Evolutionary conservation across 2,329 filamentous ascomycete species (phyloP).

Genomic region (Intubia oerlemansii): DNA sequence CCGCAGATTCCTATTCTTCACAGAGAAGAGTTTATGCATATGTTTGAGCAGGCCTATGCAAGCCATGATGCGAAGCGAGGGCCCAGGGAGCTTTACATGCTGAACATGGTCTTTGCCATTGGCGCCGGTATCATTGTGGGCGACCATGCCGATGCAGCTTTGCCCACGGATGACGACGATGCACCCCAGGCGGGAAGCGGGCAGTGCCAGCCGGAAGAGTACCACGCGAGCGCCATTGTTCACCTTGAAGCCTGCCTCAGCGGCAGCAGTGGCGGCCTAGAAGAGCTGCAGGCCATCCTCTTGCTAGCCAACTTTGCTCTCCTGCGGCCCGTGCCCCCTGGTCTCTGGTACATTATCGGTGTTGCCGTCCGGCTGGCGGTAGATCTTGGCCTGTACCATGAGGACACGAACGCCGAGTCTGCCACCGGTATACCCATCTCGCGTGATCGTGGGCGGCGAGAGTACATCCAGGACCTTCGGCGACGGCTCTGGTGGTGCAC

Average conservation of each 20-base stretch:
- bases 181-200: conserved; percentile 6
- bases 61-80: conserved; percentile 44
- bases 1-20: conserved; percentile 90
- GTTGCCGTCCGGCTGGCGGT: conserved; percentile 80
- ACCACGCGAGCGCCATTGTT: conserved; percentile 84
- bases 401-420: conserved; percentile 47
- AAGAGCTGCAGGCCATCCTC: conserved; percentile 84
- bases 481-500: conserved; percentile 92
- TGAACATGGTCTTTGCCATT: conserved; percentile 96
- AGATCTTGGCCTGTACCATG: conserved; percentile 79
- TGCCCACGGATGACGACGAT: conserved; percentile 9
- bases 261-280: conserved; percentile 68
- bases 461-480: conserved; percentile 73
- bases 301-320: conserved; percentile 81
- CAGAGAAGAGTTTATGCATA: conserved; percentile 68
- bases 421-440: too few relatives aligned
- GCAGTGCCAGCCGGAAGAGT: conserved; percentile 71
- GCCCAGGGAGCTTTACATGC: conserved; percentile 68
- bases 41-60: conserved; percentile 66
- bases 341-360: conserved; percentile 92
- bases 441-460: conserved; percentile 40
- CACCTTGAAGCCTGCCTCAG: conserved; percentile 77
- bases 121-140: conserved; percentile 81
- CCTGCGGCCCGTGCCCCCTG: conserved; percentile 74
- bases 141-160: conserved; percentile 29